phyloP scores from a whole-genome alignment of 163 green algal species.

The Prototheca wickerhamii region DNA sequence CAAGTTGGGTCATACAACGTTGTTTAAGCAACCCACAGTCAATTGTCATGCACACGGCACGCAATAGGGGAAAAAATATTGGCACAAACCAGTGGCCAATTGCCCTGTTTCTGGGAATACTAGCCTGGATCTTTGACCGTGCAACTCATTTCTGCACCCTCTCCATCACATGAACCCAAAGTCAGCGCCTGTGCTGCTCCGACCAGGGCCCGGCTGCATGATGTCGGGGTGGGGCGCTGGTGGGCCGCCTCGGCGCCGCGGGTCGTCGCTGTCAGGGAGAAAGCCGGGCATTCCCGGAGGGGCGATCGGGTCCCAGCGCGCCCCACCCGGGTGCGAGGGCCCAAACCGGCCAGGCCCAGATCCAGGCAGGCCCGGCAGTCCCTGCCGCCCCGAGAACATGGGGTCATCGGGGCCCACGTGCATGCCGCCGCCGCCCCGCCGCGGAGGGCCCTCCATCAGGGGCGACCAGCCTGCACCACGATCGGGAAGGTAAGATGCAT shows the following conservation, averaged over 20 bases:
- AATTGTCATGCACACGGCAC: too few species aligned
- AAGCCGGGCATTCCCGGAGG: conserved; percentile 33
- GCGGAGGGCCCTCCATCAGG: conserved; percentile 10
- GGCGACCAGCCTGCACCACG: neutral
- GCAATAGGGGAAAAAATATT: too few species aligned
- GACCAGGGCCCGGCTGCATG: conserved; percentile 14
- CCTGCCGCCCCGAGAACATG: conserved; percentile 22
- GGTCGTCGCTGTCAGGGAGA: conserved; percentile 19
- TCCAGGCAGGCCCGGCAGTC: conserved; percentile 1
- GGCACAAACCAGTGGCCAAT: too few species aligned
- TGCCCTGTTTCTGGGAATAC: too few species aligned
- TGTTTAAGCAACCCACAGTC: too few species aligned
- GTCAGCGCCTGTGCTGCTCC: neutral
- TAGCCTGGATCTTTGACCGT: too few species aligned
- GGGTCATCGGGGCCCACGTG: conserved; percentile 33
- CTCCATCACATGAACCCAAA: conserved; percentile 3
- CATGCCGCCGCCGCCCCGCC: conserved; percentile 30
- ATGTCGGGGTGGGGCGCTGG: conserved; percentile 27
- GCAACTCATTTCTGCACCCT: too few species aligned
- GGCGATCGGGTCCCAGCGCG: conserved; percentile 40
- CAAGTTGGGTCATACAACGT: too few species aligned
- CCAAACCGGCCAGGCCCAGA: neutral
- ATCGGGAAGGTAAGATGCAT: neutral
- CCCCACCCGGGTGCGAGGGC: conserved; percentile 15
- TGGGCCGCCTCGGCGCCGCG: neutral